Base-by-base conservation (phyloP, 1,284 basidiomycete genomes). In the Tremellales sp. region DNA sequence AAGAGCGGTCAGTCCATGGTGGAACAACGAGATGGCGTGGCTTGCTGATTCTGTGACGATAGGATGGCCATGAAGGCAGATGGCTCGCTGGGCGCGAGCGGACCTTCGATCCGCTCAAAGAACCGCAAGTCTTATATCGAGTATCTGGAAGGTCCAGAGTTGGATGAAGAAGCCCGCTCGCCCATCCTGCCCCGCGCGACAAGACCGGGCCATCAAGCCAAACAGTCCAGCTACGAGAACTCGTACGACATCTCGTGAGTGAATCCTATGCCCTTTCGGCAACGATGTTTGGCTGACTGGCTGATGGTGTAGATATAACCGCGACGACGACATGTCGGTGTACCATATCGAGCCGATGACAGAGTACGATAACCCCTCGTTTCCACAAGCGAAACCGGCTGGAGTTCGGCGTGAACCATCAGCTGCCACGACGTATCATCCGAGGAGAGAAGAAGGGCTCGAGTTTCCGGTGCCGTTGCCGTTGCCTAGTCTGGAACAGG, bases 1-100 rank as follows among this genome's bases (percentile, higher is more conserved):
- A 79, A 31, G 77, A 84, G 37, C 79, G 88, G 48, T 87, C 81
- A 70, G 81, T 44, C 16, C 21, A 5, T 3, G 18, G 22, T 40
- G n/a, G n/a, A 32, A 31, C 22, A 2, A n/a, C 24, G 19, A 36
- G n/a, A n/a, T 32, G 14, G 5, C 26, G 8, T 18, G 16, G 3
- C 38, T 14, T 27, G 31, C 27, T 34, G 26, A 31, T 25, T 29
- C n/a, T 34, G 21, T 5, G 34, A 37, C 12, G 19, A 22, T 28
- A 53, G 56, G 9, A 52, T 58, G 19, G 56, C 54, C 35, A 53
- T 58, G 12, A 39, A 39, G 37, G 9, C 21, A 7, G 27, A 22
- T 16, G 18, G 34, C 8, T 14, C 34, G n/a, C n/a, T 36, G 8
- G 22, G 9, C 18, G 18, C n/a, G 9, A 9, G 8, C 9, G 37